Evolutionary conservation across 2,329 filamentous ascomycete species (phyloP).

Genomic region (Aspergillus brunneoviolaceus): DNA sequence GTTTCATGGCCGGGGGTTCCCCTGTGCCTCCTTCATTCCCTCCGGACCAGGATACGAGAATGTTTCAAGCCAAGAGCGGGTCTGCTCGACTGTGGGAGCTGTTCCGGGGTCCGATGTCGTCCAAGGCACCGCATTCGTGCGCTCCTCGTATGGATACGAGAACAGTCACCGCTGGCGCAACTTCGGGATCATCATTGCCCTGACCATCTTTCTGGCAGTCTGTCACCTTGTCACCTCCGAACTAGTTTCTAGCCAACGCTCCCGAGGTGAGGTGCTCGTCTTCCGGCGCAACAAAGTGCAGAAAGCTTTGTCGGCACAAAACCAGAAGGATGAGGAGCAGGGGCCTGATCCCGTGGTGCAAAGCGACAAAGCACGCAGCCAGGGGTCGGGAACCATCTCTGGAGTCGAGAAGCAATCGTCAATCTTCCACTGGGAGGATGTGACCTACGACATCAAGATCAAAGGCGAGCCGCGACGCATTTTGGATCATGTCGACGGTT

Average conservation of each 20-base stretch:
- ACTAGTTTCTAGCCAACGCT: not conserved
- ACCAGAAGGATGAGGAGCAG: constrained; percentile 7
- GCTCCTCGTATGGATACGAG: constrained; percentile 56
- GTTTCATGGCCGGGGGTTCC: constrained; percentile 65
- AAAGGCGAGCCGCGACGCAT: constrained; percentile 67
- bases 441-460: constrained; percentile 76
- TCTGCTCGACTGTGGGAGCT: constrained; percentile 61
- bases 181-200: constrained; percentile 62
- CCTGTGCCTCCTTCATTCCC: constrained; percentile 49
- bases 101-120: constrained; percentile 55
- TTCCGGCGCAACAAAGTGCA: constrained; percentile 6
- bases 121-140: constrained; percentile 59
- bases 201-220: not conserved
- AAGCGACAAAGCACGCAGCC: not conserved
- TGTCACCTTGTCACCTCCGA: constrained; percentile 1
- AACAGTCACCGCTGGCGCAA: constrained; percentile 65
- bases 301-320: not conserved
- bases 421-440: constrained; percentile 78
- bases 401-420: constrained; percentile 56
- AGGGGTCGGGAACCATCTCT: not conserved
- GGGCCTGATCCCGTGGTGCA: not conserved
- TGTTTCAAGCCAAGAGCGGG: constrained; percentile 40
- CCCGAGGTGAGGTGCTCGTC: constrained; percentile 4
- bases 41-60: constrained; percentile 36
- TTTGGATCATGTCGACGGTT: constrained; percentile 52